Percentiles rank a stretch among this genome's conserved stretches.
These are phyloP conservation scores for Nidula niveotomentosa DNA, from an alignment of 1,284 basidiomycete genomes.

Conservation along the genomic window DNA sequence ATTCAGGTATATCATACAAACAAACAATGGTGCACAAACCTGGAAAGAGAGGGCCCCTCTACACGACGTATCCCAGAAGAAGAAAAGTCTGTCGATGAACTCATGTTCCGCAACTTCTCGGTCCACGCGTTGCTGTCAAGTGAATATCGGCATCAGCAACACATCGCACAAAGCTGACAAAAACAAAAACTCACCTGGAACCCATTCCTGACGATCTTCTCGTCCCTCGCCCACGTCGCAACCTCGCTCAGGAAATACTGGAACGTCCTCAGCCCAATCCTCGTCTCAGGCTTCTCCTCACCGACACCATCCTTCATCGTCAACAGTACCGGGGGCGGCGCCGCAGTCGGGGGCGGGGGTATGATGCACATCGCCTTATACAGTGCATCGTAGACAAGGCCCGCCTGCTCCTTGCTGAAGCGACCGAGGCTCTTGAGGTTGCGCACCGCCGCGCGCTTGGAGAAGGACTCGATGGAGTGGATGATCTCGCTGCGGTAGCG, in stretches of 20 bases:
- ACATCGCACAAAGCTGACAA: not conserved
- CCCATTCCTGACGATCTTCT: conserved; percentile 90
- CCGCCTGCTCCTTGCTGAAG: conserved; percentile 90
- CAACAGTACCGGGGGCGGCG: conserved; percentile 49
- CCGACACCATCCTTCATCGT: conserved; percentile 48
- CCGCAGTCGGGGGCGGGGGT: conserved; percentile 56
- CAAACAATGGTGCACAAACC: conserved; percentile 34
- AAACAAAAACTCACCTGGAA: conserved; percentile 64
- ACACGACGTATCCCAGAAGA: conserved; percentile 85
- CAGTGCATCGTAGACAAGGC: conserved; percentile 87
- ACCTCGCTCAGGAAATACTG: conserved; percentile 90
- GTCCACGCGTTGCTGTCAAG: conserved; percentile 70
- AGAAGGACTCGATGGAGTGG: conserved; percentile 92
- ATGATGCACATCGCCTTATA: conserved; percentile 86
- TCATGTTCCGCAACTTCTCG: conserved; percentile 83
- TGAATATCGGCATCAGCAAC: conserved; percentile 12
- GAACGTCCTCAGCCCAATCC: conserved; percentile 89
- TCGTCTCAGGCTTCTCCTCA: conserved; percentile 84
- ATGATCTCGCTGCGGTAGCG: conserved; percentile 91
- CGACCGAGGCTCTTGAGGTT: conserved; percentile 83
- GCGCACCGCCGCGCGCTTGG: conserved; percentile 92
- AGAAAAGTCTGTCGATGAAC: conserved; percentile 82
- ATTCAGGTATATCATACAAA: too few relatives aligned
- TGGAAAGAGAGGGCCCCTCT: conserved; percentile 86
- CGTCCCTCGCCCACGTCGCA: conserved; percentile 95